Evolutionary conservation across 345 rosid species (phyloP).

Genomic region (Angophora floribunda): DNA sequence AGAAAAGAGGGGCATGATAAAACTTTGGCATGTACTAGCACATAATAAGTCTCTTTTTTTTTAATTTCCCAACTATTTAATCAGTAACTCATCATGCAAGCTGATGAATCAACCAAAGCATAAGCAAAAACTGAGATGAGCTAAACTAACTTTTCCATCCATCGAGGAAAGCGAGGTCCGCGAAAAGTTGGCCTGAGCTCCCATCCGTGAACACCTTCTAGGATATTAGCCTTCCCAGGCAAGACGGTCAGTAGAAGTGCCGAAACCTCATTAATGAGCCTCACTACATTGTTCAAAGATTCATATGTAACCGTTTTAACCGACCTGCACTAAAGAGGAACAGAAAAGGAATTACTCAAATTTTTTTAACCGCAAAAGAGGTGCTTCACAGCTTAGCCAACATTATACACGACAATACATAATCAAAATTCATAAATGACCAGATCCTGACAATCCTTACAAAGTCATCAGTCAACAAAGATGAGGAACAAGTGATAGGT

Average conservation of each 20-base stretch:
- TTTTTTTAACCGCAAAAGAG: neutral
- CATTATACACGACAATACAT: neutral
- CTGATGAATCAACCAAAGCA: neutral
- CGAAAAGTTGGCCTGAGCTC: slow-evolving; percentile 88
- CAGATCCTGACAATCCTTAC: neutral
- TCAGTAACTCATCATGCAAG: neutral
- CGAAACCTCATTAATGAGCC: slow-evolving; percentile 77
- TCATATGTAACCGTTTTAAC: slow-evolving; percentile 89
- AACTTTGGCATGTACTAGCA: neutral
- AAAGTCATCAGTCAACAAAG: neutral
- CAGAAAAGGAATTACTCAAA: neutral
- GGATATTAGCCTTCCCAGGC: slow-evolving; percentile 73
- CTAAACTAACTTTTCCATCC: slow-evolving; percentile 94
- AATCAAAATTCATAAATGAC: neutral
- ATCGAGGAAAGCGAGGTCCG: slow-evolving; percentile 83
- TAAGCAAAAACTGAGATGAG: neutral
- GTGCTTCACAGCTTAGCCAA: neutral
- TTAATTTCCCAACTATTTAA: neutral
- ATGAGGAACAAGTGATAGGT: neutral
- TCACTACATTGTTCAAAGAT: slow-evolving; percentile 67
- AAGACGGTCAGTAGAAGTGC: slow-evolving; percentile 64
- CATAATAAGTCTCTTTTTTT: neutral
- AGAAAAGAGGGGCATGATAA: neutral
- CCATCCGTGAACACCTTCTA: slow-evolving; percentile 96
- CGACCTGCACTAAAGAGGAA: slow-evolving; percentile 60